Percentiles rank a stretch among this genome's conserved stretches.
Evolutionary conservation across 2,329 filamentous ascomycete species (phyloP).

Genomic region (Helotiales sp.): DNA sequence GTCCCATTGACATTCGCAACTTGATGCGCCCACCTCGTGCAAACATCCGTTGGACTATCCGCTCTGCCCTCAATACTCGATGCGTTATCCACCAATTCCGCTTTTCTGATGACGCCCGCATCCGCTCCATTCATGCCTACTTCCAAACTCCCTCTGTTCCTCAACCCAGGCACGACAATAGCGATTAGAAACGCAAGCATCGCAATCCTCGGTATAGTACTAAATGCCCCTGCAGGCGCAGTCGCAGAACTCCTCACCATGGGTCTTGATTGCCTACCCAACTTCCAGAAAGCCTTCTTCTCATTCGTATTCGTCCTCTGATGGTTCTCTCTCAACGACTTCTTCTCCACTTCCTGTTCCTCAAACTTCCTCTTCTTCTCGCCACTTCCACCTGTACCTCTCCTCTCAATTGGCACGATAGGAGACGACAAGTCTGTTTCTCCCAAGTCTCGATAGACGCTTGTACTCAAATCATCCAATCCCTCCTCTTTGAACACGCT

Average conservation of each 20-base stretch:
- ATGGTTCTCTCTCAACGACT: conserved; percentile 1
- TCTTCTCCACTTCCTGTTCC: neutral
- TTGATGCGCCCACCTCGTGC: conserved; percentile 63
- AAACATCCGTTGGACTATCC: conserved; percentile 55
- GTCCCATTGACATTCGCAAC: conserved; percentile 72
- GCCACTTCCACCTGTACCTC: neutral
- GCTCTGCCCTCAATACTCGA: conserved; percentile 40
- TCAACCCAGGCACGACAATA: conserved; percentile 49
- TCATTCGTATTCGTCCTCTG: conserved; percentile 2
- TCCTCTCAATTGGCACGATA: neutral
- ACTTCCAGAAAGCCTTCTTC: conserved; percentile 23
- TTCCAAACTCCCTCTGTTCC: conserved; percentile 34
- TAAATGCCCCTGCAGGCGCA: conserved; percentile 43
- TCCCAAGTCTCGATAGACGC: conserved; percentile 13
- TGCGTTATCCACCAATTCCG: conserved; percentile 33
- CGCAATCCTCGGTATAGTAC: conserved; percentile 45
- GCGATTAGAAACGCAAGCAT: conserved; percentile 52
- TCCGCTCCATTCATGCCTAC: conserved; percentile 45
- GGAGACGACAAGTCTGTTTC: neutral
- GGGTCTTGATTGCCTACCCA: conserved; percentile 32
- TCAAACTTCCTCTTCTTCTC: neutral
- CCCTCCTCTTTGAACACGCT: conserved; percentile 31
- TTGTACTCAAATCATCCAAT: conserved; percentile 28
- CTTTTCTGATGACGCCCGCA: conserved; percentile 45
- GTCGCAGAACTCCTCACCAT: conserved; percentile 45